Percentiles rank a stretch among this genome's conserved stretches.
Evolutionary conservation across 352 stramenopile genomes (phyloP).

Genomic region (Phytophthora vignae): DNA sequence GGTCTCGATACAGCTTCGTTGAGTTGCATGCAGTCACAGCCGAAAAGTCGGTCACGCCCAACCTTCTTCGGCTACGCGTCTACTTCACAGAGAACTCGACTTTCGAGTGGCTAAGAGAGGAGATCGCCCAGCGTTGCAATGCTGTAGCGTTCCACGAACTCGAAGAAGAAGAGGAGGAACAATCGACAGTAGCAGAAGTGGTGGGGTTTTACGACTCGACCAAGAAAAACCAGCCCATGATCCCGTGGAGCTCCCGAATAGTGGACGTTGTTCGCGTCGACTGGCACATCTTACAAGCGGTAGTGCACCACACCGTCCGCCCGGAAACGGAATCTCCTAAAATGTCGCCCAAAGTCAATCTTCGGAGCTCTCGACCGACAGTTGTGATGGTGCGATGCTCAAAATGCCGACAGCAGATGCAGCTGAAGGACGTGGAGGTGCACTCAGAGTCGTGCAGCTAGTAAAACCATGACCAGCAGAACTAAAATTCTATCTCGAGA

Average conservation of each 20-base stretch:
- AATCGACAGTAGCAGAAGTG: conserved; percentile 11
- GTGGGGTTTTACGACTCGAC: conserved; percentile 38
- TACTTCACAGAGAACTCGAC: conserved; percentile 41
- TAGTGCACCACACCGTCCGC: conserved; percentile 23
- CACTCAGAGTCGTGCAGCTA: conserved; percentile 50
- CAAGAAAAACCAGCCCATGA: conserved; percentile 31
- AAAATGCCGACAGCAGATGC: conserved; percentile 43
- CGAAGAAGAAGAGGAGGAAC: conserved; percentile 10
- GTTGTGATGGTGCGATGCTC: conserved; percentile 42
- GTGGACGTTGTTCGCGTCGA: conserved; percentile 26
- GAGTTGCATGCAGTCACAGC: conserved; percentile 15
- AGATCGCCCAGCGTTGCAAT: conserved; percentile 35
- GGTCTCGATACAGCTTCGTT: conserved; percentile 32
- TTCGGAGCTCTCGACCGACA: neutral
- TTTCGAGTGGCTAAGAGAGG: conserved; percentile 46
- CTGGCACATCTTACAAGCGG: conserved; percentile 19
- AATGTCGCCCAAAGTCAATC: neutral
- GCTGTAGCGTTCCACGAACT: conserved; percentile 19
- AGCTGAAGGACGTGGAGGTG: conserved; percentile 40
- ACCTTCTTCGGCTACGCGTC: conserved; percentile 35
- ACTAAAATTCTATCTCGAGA: too few species aligned
- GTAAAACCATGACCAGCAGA: too few species aligned
- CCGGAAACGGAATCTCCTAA: neutral
- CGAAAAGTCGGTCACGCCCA: neutral
- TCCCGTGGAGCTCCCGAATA: conserved; percentile 24